Conservation (phyloP, 2,329 filamentous ascomycete species). For the Podosphaera leucotricha region DNA sequence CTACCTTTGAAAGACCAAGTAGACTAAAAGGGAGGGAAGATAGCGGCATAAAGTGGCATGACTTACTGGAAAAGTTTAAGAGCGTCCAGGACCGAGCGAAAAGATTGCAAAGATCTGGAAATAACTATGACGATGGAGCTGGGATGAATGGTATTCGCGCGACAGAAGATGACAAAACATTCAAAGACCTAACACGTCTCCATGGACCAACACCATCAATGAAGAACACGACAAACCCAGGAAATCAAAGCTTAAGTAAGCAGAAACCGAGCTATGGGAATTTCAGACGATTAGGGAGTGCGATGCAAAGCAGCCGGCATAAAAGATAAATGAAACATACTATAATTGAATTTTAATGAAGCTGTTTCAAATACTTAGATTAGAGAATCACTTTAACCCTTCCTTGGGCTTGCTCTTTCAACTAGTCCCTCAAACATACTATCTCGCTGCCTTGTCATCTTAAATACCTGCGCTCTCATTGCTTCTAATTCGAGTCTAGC, state of each 20-base stretch:
- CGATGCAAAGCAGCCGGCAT: conserved; percentile 28
- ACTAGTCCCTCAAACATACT: conserved; percentile 51
- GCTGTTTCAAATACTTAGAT: not conserved
- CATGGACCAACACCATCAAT: conserved; percentile 20
- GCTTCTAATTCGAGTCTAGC: conserved; percentile 48
- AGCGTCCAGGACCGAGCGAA: conserved; percentile 70
- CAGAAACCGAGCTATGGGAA: conserved; percentile 40
- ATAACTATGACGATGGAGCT: conserved; percentile 21
- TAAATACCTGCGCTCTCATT: conserved; percentile 37
- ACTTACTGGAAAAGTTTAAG: conserved; percentile 86
- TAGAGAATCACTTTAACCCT: conserved; percentile 15
- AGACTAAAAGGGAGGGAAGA: conserved; percentile 64
- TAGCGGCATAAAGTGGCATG: conserved; percentile 67
- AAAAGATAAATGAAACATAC: conserved; percentile 23
- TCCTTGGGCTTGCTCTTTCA: conserved; percentile 31
- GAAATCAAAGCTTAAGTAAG: conserved; percentile 24
- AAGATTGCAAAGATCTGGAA: conserved; percentile 34
- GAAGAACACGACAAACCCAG: conserved; percentile 25
- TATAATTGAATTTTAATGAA: not conserved
- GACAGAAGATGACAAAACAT: conserved; percentile 17
- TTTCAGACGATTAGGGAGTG: conserved; percentile 47
- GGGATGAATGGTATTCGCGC: not conserved
- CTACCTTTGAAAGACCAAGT: conserved; percentile 48
- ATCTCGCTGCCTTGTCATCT: conserved; percentile 40
- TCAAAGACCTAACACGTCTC: conserved; percentile 15